Conservation (phyloP, 345 rosid species). For the Microcos paniculata region DNA sequence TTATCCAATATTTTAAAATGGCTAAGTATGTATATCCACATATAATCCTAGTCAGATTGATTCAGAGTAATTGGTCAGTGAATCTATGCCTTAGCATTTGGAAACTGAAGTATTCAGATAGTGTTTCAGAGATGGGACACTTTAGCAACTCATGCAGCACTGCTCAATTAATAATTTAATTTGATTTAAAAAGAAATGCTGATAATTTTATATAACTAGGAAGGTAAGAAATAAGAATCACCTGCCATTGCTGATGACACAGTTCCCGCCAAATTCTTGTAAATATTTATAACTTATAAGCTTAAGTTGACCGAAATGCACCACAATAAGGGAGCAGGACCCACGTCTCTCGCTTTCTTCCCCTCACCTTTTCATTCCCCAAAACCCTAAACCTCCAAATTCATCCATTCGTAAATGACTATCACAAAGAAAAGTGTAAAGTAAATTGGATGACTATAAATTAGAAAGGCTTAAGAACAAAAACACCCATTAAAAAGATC, state of each 20-base stretch:
- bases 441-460: too few relatives aligned
- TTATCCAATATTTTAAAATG: too few relatives aligned
- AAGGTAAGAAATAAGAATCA: background rate
- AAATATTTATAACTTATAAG: slow-evolving; percentile 28
- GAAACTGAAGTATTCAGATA: background rate
- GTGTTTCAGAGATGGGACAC: background rate
- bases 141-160: background rate
- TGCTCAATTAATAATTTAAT: background rate
- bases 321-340: slow-evolving; percentile 50
- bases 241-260: slow-evolving; percentile 42
- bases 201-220: too few relatives aligned
- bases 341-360: slow-evolving; percentile 56
- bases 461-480: too few relatives aligned
- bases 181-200: too few relatives aligned
- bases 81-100: background rate
- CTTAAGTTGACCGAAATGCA: slow-evolving; percentile 45
- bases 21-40: too few relatives aligned
- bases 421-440: background rate
- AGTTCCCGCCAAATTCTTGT: slow-evolving; percentile 47
- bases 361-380: slow-evolving; percentile 14
- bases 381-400: slow-evolving; percentile 20
- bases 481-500: too few relatives aligned
- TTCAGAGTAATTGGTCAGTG: background rate
- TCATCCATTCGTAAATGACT: background rate
- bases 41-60: background rate